Conservation (phyloP, 257 asterid species). For the Nicotiana knightiana region DNA sequence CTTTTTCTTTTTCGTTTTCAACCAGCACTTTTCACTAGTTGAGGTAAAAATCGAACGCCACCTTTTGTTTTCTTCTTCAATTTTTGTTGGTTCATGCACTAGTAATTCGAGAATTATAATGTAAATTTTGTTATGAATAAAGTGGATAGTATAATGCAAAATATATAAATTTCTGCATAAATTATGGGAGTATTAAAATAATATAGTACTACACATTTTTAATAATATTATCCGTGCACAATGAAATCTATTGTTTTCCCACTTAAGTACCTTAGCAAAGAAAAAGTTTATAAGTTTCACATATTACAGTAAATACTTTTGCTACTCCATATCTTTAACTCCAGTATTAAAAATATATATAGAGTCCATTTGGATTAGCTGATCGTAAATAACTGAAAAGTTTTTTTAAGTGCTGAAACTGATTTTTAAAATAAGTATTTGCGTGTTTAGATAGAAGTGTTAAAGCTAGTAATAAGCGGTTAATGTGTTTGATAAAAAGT, state of each 20-base stretch:
- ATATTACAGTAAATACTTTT: neutral
- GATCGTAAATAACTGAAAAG: too few species aligned
- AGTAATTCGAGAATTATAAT: neutral
- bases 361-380: too few species aligned
- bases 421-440: too few species aligned
- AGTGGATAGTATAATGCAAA: neutral
- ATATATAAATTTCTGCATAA: neutral
- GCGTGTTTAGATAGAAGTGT: too few species aligned
- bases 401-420: too few species aligned
- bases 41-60: neutral
- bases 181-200: neutral
- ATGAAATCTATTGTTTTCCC: neutral
- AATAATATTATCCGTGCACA: neutral
- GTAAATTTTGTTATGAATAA: constrained; percentile 10
- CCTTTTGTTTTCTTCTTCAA: neutral
- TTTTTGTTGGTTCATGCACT: neutral
- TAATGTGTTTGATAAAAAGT: too few species aligned
- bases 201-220: neutral
- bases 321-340: too few species aligned
- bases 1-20: neutral
- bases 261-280: neutral
- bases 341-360: too few species aligned
- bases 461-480: too few species aligned
- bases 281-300: neutral
- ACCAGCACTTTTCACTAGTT: neutral